phyloP scores from a whole-genome alignment of 2,329 filamentous ascomycete genomes.

The Calycina herbarum region DNA sequence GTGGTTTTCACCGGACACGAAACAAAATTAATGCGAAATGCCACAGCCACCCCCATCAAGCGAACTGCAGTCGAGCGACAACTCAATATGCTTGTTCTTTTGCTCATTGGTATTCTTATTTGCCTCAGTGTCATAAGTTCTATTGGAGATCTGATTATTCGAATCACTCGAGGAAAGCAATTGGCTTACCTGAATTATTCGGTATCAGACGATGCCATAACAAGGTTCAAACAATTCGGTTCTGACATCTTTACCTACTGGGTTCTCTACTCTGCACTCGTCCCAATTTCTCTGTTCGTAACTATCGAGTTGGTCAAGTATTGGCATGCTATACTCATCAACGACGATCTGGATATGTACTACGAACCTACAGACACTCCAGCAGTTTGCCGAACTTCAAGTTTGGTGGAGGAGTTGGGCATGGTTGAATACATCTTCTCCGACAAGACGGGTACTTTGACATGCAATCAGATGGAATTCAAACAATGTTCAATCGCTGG shows the following conservation, averaged over 20 bases:
- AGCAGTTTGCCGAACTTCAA: constrained; percentile 93
- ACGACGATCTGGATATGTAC: constrained; percentile 97
- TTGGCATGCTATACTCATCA: constrained; percentile 95
- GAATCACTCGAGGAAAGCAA: constrained; percentile 60
- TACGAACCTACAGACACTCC: constrained; percentile 94
- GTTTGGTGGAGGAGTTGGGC: constrained; percentile 91
- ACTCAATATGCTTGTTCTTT: constrained; percentile 89
- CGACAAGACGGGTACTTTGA: constrained; percentile 95
- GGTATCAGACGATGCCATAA: constrained; percentile 52
- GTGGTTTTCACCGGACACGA: constrained; percentile 98
- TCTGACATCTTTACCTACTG: constrained; percentile 97
- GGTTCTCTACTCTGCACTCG: constrained; percentile 94
- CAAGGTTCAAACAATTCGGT: constrained; percentile 77
- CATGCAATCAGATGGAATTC: constrained; percentile 99
- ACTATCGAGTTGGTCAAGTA: constrained; percentile 98
- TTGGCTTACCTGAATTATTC: constrained; percentile 74
- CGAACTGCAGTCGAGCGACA: constrained; percentile 92
- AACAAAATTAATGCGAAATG: constrained; percentile 98
- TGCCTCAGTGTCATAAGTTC: constrained; percentile 86
- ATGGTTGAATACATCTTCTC: constrained; percentile 99
- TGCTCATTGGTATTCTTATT: constrained; percentile 82
- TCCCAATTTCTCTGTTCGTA: constrained; percentile 96
- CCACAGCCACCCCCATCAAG: constrained; percentile 95
- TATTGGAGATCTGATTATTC: constrained; percentile 82
- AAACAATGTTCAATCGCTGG: constrained; percentile 91